Conservation (phyloP, 202 grass and related monocot genomes). For the Setaria italica region DNA sequence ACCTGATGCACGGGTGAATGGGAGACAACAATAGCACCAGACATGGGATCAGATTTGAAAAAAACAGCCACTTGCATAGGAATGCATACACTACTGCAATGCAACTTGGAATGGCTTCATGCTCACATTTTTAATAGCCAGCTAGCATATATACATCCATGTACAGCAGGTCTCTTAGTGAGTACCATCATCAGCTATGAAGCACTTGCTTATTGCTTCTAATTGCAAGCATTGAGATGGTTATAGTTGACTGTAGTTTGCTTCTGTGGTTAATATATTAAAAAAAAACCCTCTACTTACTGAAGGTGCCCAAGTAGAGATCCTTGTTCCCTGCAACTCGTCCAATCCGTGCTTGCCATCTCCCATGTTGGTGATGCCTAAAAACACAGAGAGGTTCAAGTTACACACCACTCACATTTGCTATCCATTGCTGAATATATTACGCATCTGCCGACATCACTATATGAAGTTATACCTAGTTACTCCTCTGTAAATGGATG, state of each 20-base stretch:
- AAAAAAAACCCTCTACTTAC: conserved; percentile 51
- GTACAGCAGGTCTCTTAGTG: background rate
- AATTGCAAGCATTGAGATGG: background rate
- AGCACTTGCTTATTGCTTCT: background rate
- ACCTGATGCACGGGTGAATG: conserved; percentile 57
- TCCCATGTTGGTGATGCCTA: conserved; percentile 98
- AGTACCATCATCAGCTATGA: conserved; percentile 13
- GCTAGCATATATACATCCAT: background rate
- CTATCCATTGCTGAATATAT: background rate
- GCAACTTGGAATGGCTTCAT: conserved; percentile 45
- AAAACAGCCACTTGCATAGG: conserved; percentile 42
- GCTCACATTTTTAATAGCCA: conserved; percentile 29
- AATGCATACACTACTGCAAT: conserved; percentile 29
- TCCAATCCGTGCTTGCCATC: conserved; percentile 99
- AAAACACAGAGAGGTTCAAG: conserved; percentile 8
- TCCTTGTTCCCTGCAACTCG: conserved; percentile 99
- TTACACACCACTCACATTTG: conserved; percentile 19
- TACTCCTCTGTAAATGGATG: conserved; percentile 92
- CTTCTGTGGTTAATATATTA: background rate
- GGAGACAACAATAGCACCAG: conserved; percentile 65
- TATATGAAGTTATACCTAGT: conserved; percentile 61
- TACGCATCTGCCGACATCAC: background rate
- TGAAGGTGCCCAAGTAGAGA: conserved; percentile 97
- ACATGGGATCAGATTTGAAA: conserved; percentile 58
- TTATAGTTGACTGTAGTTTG: background rate